Evolutionary conservation across 192 early-diverging fungal species (phyloP), one percentile per base, ranked within the genome.

Genomic region (Podila verticillata): DNA sequence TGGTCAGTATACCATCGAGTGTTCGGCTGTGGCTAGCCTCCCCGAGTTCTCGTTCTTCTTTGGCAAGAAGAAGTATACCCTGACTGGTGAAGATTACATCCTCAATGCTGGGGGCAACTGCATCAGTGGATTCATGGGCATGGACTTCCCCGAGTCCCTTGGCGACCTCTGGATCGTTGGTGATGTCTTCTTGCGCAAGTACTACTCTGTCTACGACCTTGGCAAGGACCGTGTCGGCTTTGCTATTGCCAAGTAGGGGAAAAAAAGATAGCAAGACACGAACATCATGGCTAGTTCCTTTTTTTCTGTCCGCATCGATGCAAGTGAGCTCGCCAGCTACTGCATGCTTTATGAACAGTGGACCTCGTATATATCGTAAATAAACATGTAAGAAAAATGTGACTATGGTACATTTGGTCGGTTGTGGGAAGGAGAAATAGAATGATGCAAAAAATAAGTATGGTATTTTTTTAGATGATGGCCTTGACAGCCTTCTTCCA

Each of bases 1-100:
- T 58, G 97, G 98, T 7, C 96, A 98, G 83, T 96, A 93, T 83
- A 89, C 88, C 17, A 72, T 99, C 19, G 96, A 97, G 60, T 99
- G 98, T 85, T 65, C 39, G 15, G 85, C 54, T 20, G 78, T 96
- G 7, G 74, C 89, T 5, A 73, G 62, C 19, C 78, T 99, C 57
- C 96, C 96, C 7, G 86, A 89, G 28, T 89, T 98, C 62, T 87
- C 89, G 26, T 85, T 96, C 72, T 87, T 84, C 71, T 97, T 96
- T 86, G 90, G 87, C 68, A 94, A 93, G 47, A 90, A 92, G 68
- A 78, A 90, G 48, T 95, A 96, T 69, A 68, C 74, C 4, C 85
- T 95, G 31, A 79, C 68, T 15, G 91, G 91, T 26, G 73, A 81
- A 4, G 88, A 89, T 29, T 89, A 87, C 48, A 71, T 86, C 60